Evolutionary conservation across 352 stramenopile genomes (phyloP), one percentile per base, ranked within the genome.

Genomic region (Phytophthora nicotianae): DNA sequence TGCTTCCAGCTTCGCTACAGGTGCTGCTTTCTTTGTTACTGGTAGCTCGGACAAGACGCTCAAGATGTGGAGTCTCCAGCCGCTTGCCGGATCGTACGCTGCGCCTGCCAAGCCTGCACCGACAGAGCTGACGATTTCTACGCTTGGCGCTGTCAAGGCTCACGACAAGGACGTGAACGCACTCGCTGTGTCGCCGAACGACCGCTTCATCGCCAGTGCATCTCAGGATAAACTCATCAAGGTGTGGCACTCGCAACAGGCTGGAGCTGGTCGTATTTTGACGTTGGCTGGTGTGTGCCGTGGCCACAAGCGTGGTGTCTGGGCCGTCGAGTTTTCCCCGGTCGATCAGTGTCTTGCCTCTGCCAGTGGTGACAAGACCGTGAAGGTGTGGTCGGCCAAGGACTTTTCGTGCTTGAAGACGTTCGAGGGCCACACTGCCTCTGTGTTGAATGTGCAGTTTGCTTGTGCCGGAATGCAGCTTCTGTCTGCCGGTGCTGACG

Each of bases 221-320:
- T 98, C 91, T 46, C 96, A 99, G 77, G 98, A 99, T 78, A 99
- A 99, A 68, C 95, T 96, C 26, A 97, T 99, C 41, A 99, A 99
- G 71, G 75, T 99, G 29, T 99, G 97, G 97, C 82, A 90, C 61
- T 77, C 90, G 16, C 81, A 86, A 61, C 66, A 75, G 8, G 75
- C 51, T 21, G 82, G 76, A 45, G 77, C 73, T 26, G 70, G 45
- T 29, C 78, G 83, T 8, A 81, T 98, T 42, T 79, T 99, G 48
- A 79, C 81, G 33, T 68, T 97, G 9, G 80, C 95, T 20, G 96
- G 90, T 32, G 97, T 95, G 33, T 90, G 98, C 26, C 97, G 90
- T 21, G 98, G 98, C 27, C 98, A 99, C 78, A 98, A 98, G 75
- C 85, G 97, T 58, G 98, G 97, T 51, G 95, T 99, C 35, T 99